phyloP scores from a whole-genome alignment of 345 rosid genomes.

The Hypericum perforatum region DNA sequence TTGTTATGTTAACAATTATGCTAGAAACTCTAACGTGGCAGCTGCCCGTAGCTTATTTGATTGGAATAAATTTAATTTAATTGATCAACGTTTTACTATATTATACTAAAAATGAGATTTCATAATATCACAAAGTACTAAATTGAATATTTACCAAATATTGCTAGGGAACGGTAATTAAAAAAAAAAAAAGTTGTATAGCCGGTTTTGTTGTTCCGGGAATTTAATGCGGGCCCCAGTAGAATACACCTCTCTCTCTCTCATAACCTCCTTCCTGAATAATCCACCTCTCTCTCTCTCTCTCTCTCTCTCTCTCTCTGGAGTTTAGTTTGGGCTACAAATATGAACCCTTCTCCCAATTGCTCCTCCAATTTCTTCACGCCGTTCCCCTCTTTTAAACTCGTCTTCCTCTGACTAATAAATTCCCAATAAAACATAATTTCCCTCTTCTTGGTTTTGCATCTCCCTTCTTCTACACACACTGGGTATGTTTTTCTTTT shows the following conservation, averaged over 20 bases:
- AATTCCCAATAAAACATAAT: too few relatives aligned
- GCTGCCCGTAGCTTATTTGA: too few relatives aligned
- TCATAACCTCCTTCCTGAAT: too few relatives aligned
- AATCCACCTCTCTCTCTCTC: slow-evolving; percentile 11
- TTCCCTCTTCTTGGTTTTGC: too few relatives aligned
- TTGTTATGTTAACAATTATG: too few relatives aligned
- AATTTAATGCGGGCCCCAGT: slow-evolving; percentile 29
- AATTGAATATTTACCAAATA: not conserved
- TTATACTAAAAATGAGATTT: too few relatives aligned
- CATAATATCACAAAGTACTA: not conserved
- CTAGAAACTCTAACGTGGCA: too few relatives aligned
- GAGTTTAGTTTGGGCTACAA: slow-evolving; percentile 22
- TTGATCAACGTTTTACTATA: too few relatives aligned
- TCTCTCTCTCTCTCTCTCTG: not conserved
- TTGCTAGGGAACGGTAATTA: not conserved
- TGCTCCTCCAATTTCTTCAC: slow-evolving; percentile 16
- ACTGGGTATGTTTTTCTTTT: slow-evolving; percentile 8
- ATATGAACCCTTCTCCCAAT: slow-evolving; percentile 9
- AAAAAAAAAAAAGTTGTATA: slow-evolving; percentile 7
- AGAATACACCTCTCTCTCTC: slow-evolving; percentile 8
- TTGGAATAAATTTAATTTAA: too few relatives aligned
- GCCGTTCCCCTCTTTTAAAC: not conserved
- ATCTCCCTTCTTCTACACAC: not conserved
- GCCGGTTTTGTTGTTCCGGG: slow-evolving; percentile 19
- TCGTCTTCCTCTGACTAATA: slow-evolving; percentile 13